These are phyloP conservation scores for Lentinula raphanica DNA, from an alignment of 768 basidiomycete genomes.

Conservation along the genomic window DNA sequence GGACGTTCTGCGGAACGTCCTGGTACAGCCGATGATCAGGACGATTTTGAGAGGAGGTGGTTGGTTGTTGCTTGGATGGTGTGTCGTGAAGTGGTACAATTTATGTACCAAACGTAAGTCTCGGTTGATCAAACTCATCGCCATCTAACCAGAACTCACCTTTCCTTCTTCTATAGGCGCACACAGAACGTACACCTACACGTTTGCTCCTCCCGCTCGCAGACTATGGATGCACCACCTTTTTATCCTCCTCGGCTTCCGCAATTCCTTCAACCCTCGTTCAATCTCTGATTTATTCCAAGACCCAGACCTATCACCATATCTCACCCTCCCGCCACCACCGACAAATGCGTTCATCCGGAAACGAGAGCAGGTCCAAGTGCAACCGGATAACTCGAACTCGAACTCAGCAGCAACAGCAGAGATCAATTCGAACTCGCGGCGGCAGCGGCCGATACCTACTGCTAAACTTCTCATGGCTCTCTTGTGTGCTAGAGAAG, in stretches of 20 bases:
- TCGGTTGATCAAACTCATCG: neutral
- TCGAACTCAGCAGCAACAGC: no score
- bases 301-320: conserved; percentile 20
- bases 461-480: neutral
- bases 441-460: neutral
- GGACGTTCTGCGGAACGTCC: neutral
- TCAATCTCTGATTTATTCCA: neutral
- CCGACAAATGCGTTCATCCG: conserved; percentile 39
- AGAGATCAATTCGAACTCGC: neutral
- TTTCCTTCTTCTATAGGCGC: neutral
- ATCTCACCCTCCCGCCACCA: conserved; percentile 34
- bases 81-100: conserved; percentile 7
- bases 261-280: conserved; percentile 25
- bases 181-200: neutral
- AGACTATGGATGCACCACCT: neutral
- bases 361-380: conserved; percentile 14
- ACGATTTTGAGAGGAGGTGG: neutral
- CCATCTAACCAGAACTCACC: neutral
- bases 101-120: conserved; percentile 22
- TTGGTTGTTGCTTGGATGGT: neutral
- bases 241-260: conserved; percentile 17
- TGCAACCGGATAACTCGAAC: neutral
- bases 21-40: neutral
- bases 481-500: conserved; percentile 3
- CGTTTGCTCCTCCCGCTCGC: neutral